Evolutionary conservation across 2,329 filamentous ascomycete species (phyloP).

Genomic region (Calonectria hongkongensis): DNA sequence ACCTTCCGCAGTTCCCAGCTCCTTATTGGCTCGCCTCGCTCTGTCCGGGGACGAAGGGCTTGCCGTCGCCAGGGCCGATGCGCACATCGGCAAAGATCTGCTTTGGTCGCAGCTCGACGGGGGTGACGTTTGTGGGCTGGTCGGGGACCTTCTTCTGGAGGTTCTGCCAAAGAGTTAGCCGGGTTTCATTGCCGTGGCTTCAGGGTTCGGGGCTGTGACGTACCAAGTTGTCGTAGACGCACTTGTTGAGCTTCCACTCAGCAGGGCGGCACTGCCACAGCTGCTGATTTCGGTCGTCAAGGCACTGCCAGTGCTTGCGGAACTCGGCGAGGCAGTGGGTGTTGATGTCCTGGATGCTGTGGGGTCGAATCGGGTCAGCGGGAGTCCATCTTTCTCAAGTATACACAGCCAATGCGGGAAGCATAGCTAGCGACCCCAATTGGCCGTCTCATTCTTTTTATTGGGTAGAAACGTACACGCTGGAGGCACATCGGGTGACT

Average conservation of each 20-base stretch:
- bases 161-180: constrained; percentile 71
- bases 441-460: background rate
- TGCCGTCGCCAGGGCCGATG: constrained; percentile 64
- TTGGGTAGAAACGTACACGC: constrained; percentile 82
- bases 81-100: constrained; percentile 77
- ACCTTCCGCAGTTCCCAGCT: constrained; percentile 46
- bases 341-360: constrained; percentile 94
- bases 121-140: constrained; percentile 80
- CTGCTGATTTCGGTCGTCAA: constrained; percentile 98
- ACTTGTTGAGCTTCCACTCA: constrained; percentile 95
- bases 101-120: constrained; percentile 82
- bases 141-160: constrained; percentile 88
- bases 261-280: constrained; percentile 94
- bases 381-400: constrained; percentile 8
- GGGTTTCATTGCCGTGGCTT: too few species aligned
- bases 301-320: constrained; percentile 93
- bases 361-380: constrained; percentile 46
- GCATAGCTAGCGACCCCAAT: background rate
- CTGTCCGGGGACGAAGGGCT: constrained; percentile 64
- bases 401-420: background rate
- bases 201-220: constrained; percentile 58
- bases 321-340: constrained; percentile 94
- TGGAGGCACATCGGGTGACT: constrained; percentile 96
- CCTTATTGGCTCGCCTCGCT: constrained; percentile 61
- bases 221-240: constrained; percentile 97